Base-by-base conservation (phyloP, 352 stramenopile genomes). In the Phytophthora colocasiae region DNA sequence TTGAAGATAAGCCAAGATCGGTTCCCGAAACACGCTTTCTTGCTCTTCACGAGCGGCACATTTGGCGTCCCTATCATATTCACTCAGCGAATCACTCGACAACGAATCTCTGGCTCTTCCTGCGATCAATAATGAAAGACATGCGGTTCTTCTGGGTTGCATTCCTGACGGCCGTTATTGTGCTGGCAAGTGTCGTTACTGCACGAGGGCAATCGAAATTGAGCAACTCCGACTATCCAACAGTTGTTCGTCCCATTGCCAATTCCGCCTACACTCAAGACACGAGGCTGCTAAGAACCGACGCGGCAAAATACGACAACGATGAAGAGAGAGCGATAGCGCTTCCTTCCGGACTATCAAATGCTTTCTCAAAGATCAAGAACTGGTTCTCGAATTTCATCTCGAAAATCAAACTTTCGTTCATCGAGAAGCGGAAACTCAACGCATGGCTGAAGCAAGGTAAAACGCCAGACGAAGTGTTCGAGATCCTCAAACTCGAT, bases 281-380 rank as follows among this genome's bases (percentile, higher is more conserved):
- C 22, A 29, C 14, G 22, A 14, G 44, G 15, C 7, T 50, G 1
- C 19, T 50, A 26, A 34, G 44, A 50, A 32, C 15, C 31, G 44
- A 50, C 10, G 22, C 24, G 9, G 17, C 7, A 8, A 26, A 50
- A 32, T 24, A 29, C 4, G 22, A 17, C 0, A 19, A 14, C 3
- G 4, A 49, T 34, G 44, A 50, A 50, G 44, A 50, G 44, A n/a
- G 44, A 22, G 44, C 10, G 22, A 32, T 50, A 24, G 24, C 19
- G 0, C 14, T 50, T 3, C 44, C 44, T 50, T 17, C 38, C 7
- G 14, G 38, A 3, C 15, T 43, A 3, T 43, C 38, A 0, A 43
- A 43, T n/a, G 9, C 10, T 19, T 9, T n/a, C 4, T 22, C 38
- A 10, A 43, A 43, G 0, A 9, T 43, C n/a, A 43, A 43, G 7